Evolutionary conservation across 192 early-diverging fungal genomes (phyloP).

Genomic region (Podila horticola): DNA sequence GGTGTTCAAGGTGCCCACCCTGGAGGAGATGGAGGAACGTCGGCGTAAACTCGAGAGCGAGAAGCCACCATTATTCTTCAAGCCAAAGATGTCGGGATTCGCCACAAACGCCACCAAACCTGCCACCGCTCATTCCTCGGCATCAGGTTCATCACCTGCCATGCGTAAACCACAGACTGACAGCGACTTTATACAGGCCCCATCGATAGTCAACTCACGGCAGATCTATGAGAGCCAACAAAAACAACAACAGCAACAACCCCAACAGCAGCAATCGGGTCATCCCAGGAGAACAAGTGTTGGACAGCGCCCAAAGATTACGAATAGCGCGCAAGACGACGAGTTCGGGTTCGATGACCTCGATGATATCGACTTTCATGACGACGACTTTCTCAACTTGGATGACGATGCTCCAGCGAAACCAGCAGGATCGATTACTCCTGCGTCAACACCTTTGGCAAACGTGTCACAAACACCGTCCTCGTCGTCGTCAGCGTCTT

Average conservation of each 20-base stretch:
- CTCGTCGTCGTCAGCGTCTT: background rate
- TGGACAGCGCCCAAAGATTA: background rate
- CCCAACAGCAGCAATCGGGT: background rate
- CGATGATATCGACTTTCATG: conserved; percentile 12
- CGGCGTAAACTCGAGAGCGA: background rate
- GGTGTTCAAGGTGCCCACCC: background rate
- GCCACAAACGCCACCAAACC: conserved; percentile 1
- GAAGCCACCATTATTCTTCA: background rate
- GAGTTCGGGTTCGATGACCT: conserved; percentile 47
- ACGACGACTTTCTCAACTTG: conserved; percentile 31
- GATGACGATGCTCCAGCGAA: background rate
- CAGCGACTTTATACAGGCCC: no score
- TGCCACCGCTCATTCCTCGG: no score
- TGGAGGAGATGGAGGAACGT: background rate
- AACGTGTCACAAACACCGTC: background rate
- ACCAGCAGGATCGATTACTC: background rate
- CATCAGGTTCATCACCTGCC: no score
- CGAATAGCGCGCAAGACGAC: conserved; percentile 4
- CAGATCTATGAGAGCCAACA: background rate
- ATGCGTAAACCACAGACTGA: no score
- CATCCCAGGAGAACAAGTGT: background rate
- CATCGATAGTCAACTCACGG: background rate
- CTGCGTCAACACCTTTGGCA: background rate
- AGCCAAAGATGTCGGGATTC: background rate
- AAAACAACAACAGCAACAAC: background rate